Conservation (phyloP, 192 early-diverging fungal genomes). For the Gaertneriomyces semiglobifer region DNA sequence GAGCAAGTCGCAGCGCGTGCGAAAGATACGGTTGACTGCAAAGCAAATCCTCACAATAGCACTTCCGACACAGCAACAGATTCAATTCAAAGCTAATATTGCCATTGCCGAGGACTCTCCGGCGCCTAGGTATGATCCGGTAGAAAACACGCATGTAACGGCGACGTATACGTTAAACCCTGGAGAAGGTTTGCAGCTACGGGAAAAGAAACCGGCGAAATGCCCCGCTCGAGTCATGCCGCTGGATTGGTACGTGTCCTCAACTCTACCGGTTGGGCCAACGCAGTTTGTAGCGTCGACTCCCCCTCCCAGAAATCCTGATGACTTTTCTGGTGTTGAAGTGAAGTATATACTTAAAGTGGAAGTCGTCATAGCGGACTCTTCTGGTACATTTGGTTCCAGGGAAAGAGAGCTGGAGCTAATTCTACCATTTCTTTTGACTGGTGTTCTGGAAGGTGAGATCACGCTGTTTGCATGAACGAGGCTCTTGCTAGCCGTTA, state of each 20-base stretch:
- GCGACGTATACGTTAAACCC: background rate
- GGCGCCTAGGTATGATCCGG: conserved; percentile 28
- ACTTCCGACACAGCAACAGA: conserved; percentile 2
- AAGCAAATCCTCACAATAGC: conserved; percentile 17
- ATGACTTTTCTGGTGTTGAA: conserved; percentile 7
- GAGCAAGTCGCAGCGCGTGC: conserved; percentile 1
- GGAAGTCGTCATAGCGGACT: conserved; percentile 10
- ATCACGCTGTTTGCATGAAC: background rate
- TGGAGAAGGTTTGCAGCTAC: background rate
- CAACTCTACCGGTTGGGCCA: background rate
- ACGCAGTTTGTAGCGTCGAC: conserved; percentile 25
- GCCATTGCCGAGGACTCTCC: conserved; percentile 19
- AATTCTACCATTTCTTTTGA: conserved; percentile 21
- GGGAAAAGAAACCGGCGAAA: conserved; percentile 9
- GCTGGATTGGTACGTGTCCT: conserved; percentile 6
- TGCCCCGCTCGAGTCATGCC: conserved; percentile 6
- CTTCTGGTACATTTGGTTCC: background rate
- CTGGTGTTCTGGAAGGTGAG: conserved; percentile 5
- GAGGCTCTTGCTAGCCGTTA: background rate
- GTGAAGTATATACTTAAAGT: conserved; percentile 25
- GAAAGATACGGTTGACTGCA: conserved; percentile 7
- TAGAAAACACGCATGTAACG: background rate
- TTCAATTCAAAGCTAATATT: conserved; percentile 19
- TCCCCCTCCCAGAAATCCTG: background rate
- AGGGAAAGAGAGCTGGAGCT: conserved; percentile 9